phyloP scores from a whole-genome alignment of 768 basidiomycete genomes.

The Dentipellis sp. region DNA sequence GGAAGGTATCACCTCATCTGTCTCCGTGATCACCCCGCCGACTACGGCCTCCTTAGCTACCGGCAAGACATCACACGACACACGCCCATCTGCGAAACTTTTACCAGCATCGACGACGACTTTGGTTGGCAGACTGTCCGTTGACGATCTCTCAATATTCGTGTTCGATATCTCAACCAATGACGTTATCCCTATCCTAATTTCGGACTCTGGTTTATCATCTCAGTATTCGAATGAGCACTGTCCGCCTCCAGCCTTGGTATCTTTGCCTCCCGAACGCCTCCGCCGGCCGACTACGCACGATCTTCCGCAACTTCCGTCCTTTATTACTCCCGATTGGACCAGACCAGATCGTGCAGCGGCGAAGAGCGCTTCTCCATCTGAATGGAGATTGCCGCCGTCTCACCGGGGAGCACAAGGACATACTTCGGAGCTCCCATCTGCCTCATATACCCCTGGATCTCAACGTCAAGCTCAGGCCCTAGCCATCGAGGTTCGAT shows the following conservation, averaged over 20 bases:
- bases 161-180: conserved; percentile 27
- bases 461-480: no score
- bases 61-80: neutral
- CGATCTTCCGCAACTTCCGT: conserved; percentile 25
- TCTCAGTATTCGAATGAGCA: conserved; percentile 43
- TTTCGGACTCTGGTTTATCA: conserved; percentile 62
- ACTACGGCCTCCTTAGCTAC: neutral
- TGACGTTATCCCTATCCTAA: conserved; percentile 44
- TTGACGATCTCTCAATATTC: conserved; percentile 51
- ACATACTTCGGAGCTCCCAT: conserved; percentile 1
- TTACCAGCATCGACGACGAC: conserved; percentile 7
- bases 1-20: conserved; percentile 15
- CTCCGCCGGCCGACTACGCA: no score
- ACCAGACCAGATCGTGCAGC: conserved; percentile 27
- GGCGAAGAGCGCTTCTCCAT: conserved; percentile 43
- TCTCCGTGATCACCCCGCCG: conserved; percentile 7
- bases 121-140: conserved; percentile 17
- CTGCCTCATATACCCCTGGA: no score
- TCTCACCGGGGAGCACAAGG: neutral
- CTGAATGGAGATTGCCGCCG: conserved; percentile 44
- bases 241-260: conserved; percentile 26
- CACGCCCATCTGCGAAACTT: neutral
- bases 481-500: no score
- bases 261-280: neutral
- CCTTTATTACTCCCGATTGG: conserved; percentile 57